phyloP scores from a whole-genome alignment of 1,284 basidiomycete species.

The Sutorius eximius region DNA sequence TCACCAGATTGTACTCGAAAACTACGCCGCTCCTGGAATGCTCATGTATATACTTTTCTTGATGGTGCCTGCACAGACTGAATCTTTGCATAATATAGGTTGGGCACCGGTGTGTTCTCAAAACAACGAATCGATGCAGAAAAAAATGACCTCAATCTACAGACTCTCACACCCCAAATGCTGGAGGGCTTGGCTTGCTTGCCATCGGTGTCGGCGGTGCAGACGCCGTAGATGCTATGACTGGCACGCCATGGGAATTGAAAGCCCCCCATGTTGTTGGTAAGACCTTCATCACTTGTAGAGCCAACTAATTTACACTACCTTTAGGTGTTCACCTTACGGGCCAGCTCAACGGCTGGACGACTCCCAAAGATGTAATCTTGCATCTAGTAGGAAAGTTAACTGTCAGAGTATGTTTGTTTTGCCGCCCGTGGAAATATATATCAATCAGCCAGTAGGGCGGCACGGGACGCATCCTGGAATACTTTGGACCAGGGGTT shows the following conservation, averaged over 20 bases:
- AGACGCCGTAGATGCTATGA: constrained; percentile 98
- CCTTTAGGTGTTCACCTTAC: constrained; percentile 75
- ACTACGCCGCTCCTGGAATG: constrained; percentile 90
- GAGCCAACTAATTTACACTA: neutral
- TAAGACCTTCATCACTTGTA: constrained; percentile 33
- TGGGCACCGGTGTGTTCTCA: constrained; percentile 62
- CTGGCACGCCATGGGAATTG: constrained; percentile 97
- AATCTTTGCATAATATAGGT: constrained; percentile 42
- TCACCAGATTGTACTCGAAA: constrained; percentile 98
- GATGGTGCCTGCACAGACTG: constrained; percentile 9
- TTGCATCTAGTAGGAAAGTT: constrained; percentile 92
- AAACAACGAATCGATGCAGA: neutral
- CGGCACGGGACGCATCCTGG: constrained; percentile 94
- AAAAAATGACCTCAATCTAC: constrained; percentile 22
- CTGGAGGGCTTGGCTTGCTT: constrained; percentile 95
- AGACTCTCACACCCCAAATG: constrained; percentile 99
- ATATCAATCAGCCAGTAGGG: constrained; percentile 10
- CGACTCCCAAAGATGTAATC: constrained; percentile 96
- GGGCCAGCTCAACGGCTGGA: constrained; percentile 89
- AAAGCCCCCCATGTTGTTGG: constrained; percentile 91
- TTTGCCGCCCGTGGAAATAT: neutral
- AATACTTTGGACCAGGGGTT: constrained; percentile 98
- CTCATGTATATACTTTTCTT: constrained; percentile 57
- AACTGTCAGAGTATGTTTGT: constrained; percentile 77
- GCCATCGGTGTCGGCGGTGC: constrained; percentile 99